phyloP scores from a whole-genome alignment of 371 early-diverging fungal species.

The Catenaria anguillulae region DNA sequence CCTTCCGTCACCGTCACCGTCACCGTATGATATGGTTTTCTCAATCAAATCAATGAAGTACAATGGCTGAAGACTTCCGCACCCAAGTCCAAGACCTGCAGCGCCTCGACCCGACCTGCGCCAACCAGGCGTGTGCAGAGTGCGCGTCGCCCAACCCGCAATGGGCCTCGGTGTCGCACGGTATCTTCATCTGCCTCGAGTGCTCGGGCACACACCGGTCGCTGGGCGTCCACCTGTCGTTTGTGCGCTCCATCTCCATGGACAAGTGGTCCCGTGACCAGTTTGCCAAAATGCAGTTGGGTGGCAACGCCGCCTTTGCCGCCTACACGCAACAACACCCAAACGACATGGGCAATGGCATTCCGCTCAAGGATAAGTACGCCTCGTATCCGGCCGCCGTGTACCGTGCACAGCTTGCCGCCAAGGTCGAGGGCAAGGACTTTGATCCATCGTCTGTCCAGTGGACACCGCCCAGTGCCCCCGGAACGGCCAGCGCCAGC shows the following conservation, averaged over 20 bases:
- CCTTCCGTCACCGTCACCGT: no score
- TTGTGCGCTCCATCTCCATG: constrained; percentile 96
- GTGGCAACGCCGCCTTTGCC: constrained; percentile 80
- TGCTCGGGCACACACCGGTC: constrained; percentile 39
- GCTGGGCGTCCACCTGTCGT: constrained; percentile 27
- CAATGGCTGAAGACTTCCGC: constrained; percentile 3
- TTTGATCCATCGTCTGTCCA: constrained; percentile 10
- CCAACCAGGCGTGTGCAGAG: constrained; percentile 7
- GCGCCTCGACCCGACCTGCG: constrained; percentile 4
- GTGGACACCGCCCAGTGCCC: constrained; percentile 10
- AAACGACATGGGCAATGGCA: constrained; percentile 63
- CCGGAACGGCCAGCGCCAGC: neutral
- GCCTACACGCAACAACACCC: constrained; percentile 75
- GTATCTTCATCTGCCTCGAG: constrained; percentile 94
- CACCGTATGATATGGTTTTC: no score
- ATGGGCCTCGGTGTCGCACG: constrained; percentile 91
- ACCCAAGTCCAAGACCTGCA: constrained; percentile 5
- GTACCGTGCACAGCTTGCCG: constrained; percentile 71
- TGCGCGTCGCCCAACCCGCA: constrained; percentile 10
- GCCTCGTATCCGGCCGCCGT: constrained; percentile 66
- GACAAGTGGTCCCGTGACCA: constrained; percentile 96
- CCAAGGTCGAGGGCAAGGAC: constrained; percentile 1
- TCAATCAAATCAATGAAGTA: neutral
- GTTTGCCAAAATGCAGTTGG: constrained; percentile 80
- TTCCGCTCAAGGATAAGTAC: constrained; percentile 68